Conservation (phyloP, 352 stramenopile genomes). For the Globisporangium nunn region DNA sequence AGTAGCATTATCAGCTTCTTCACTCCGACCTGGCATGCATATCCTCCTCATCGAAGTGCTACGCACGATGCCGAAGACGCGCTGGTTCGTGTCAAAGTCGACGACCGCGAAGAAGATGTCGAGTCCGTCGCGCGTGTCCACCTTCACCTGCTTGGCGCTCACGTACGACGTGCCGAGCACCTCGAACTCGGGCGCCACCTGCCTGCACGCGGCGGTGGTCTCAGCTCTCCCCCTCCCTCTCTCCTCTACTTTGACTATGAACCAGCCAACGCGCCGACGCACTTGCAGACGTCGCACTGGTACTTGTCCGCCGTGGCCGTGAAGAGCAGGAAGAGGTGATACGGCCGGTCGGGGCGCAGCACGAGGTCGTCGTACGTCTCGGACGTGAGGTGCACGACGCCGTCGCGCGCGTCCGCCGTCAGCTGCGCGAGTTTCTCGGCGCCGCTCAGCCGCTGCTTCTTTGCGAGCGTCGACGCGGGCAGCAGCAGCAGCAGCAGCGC, state of each 20-base stretch:
- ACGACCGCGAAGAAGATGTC: constrained; percentile 74
- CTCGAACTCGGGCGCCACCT: constrained; percentile 63
- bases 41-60: too few relatives aligned
- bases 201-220: constrained; percentile 13
- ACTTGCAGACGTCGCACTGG: constrained; percentile 69
- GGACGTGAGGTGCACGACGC: constrained; percentile 48
- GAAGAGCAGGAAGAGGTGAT: constrained; percentile 76
- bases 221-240: not conserved
- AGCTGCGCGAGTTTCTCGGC: constrained; percentile 63
- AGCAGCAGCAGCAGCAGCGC: constrained; percentile 3
- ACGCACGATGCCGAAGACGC: constrained; percentile 52
- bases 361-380: constrained; percentile 56
- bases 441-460: constrained; percentile 28
- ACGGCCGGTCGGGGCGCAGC: constrained; percentile 61
- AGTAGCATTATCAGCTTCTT: too few relatives aligned
- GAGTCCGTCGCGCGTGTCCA: constrained; percentile 69
- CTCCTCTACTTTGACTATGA: not conserved
- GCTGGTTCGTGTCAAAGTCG: constrained; percentile 69
- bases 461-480: constrained; percentile 10
- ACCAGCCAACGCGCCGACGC: constrained; percentile 11
- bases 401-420: constrained; percentile 36
- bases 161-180: constrained; percentile 59
- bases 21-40: not conserved
- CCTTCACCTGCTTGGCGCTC: constrained; percentile 53
- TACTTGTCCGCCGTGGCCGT: constrained; percentile 71